phyloP scores from a whole-genome alignment of 2,329 filamentous ascomycete genomes.

The Torrubiella hemipterigena region DNA sequence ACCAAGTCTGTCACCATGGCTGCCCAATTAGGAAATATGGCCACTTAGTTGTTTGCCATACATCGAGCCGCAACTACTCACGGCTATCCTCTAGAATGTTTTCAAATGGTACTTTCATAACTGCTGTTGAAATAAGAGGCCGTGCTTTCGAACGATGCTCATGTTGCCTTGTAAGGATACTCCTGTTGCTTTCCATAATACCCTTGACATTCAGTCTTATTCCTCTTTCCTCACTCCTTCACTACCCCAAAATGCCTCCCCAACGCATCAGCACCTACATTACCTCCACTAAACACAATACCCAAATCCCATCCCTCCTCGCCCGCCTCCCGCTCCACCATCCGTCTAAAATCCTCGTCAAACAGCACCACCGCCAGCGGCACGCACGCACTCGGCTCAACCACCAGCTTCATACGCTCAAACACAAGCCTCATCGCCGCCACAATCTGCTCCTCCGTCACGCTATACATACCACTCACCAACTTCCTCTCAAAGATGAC shows the following conservation, averaged over 20 bases:
- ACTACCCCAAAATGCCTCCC: slow-evolving; percentile 32
- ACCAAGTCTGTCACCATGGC: no score
- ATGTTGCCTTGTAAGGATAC: no score
- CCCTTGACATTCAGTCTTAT: no score
- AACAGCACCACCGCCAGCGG: slow-evolving; percentile 70
- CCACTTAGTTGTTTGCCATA: no score
- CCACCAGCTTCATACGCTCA: slow-evolving; percentile 80
- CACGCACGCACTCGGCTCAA: slow-evolving; percentile 84
- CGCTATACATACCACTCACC: slow-evolving; percentile 58
- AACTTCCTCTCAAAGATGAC: slow-evolving; percentile 63
- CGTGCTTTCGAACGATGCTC: no score
- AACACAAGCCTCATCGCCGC: slow-evolving; percentile 64
- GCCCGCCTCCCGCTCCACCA: slow-evolving; percentile 60
- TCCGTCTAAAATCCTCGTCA: slow-evolving; percentile 67
- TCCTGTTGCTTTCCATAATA: no score
- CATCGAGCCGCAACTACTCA: no score
- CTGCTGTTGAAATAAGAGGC: no score
- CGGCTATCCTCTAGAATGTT: no score
- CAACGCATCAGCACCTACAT: slow-evolving; percentile 42
- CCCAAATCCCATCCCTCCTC: slow-evolving; percentile 62
- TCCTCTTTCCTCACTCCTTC: no score
- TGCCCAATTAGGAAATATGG: no score
- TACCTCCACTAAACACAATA: slow-evolving; percentile 48
- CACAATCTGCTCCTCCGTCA: slow-evolving; percentile 72
- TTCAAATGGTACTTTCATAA: no score